These are phyloP conservation scores for Yarrowia sp. DNA, from an alignment of 805 yeast genomes.

Conservation along the genomic window DNA sequence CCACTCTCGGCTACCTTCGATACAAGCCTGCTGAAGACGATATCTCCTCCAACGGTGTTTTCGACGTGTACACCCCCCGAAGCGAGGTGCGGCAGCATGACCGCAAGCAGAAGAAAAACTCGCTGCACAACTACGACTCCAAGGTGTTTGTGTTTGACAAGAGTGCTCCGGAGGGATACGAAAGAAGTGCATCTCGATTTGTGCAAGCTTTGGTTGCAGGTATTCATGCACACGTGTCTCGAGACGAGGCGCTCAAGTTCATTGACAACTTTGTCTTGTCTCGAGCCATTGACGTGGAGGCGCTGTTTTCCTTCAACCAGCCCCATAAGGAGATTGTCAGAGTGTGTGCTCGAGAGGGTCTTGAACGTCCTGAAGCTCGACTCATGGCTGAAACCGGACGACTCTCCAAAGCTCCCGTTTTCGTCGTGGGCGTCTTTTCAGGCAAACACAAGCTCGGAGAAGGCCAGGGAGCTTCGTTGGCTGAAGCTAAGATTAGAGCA, in stretches of 20 bases:
- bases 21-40: conserved; percentile 33
- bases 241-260: conserved; percentile 61
- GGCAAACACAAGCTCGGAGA: conserved; percentile 85
- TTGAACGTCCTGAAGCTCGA: conserved; percentile 74
- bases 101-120: conserved; percentile 34
- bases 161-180: conserved; percentile 41
- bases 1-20: conserved; percentile 55
- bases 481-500: conserved; percentile 90
- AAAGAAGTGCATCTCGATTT: conserved; percentile 54
- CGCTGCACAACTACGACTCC: conserved; percentile 23
- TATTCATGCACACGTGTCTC: conserved; percentile 69
- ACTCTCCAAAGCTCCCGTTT: conserved; percentile 75
- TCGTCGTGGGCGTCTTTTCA: conserved; percentile 85
- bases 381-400: conserved; percentile 94
- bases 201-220: conserved; percentile 85
- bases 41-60: conserved; percentile 32
- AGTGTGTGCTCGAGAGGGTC: conserved; percentile 70
- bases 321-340: conserved; percentile 82
- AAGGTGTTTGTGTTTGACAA: conserved; percentile 1
- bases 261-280: conserved; percentile 67
- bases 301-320: conserved; percentile 75
- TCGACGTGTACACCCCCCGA: conserved; percentile 38
- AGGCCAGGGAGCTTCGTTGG: conserved; percentile 86
- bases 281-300: conserved; percentile 71
- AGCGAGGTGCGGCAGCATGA: conserved; percentile 47